Evolutionary conservation across 2,329 filamentous ascomycete genomes (phyloP).

Genomic region (Mollisiaceae sp.): DNA sequence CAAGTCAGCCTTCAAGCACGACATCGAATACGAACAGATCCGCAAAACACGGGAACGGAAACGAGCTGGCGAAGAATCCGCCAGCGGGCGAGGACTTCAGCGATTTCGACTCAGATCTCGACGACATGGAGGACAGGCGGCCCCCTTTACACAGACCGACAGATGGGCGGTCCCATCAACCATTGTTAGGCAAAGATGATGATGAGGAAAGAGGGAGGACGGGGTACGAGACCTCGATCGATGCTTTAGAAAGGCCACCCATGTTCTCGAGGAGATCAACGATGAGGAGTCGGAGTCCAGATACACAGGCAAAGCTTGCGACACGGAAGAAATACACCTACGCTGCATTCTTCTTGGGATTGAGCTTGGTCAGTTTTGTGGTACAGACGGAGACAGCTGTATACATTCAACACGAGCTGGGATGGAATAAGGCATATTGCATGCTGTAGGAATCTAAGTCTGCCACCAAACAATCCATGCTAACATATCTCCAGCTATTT

Average conservation of each 20-base stretch:
- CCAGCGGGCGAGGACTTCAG: slow-evolving; percentile 30
- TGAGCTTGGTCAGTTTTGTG: slow-evolving; percentile 87
- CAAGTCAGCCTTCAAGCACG: slow-evolving; percentile 24
- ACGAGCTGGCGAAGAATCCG: slow-evolving; percentile 15
- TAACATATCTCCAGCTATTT: slow-evolving; percentile 62
- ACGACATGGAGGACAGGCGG: slow-evolving; percentile 46
- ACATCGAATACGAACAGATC: slow-evolving; percentile 23
- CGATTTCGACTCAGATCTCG: slow-evolving; percentile 36
- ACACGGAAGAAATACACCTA: slow-evolving; percentile 86
- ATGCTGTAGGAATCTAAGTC: slow-evolving; percentile 73
- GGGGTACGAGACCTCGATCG: slow-evolving; percentile 39
- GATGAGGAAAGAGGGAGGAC: slow-evolving; percentile 41
- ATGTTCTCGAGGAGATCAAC: slow-evolving; percentile 63
- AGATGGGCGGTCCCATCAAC: slow-evolving; percentile 47
- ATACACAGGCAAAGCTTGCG: slow-evolving; percentile 63
- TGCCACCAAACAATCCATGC: neutral
- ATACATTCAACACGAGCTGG: slow-evolving; percentile 89
- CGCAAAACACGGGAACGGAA: slow-evolving; percentile 25
- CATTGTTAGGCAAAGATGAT: slow-evolving; percentile 42
- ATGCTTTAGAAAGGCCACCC: slow-evolving; percentile 38
- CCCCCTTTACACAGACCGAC: slow-evolving; percentile 45
- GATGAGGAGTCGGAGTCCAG: slow-evolving; percentile 80
- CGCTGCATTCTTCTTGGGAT: slow-evolving; percentile 79
- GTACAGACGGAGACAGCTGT: slow-evolving; percentile 95
- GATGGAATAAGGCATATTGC: slow-evolving; percentile 99